Percentiles rank a stretch among this genome's conserved stretches.
These are phyloP conservation scores for Gentiana straminea DNA, from an alignment of 257 asterid genomes.

Conservation along the genomic window DNA sequence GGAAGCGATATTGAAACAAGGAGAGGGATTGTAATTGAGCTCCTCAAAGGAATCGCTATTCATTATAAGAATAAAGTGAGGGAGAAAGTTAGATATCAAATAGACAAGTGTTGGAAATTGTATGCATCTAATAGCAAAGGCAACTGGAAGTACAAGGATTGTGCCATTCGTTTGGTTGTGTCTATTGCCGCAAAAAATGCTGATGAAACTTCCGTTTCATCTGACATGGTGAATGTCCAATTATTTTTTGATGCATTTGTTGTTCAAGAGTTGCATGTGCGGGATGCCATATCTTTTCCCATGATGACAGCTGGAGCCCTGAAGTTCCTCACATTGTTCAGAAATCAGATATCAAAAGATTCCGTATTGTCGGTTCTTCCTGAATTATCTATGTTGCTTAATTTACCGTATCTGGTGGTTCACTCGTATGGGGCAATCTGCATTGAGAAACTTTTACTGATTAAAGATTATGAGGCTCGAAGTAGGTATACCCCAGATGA, in stretches of 20 bases:
- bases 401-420: slow-evolving; percentile 71
- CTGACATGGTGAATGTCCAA: slow-evolving; percentile 84
- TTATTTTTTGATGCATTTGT: slow-evolving; percentile 70
- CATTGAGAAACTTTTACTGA: slow-evolving; percentile 80
- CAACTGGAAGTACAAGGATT: slow-evolving; percentile 95
- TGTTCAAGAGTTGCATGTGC: slow-evolving; percentile 79
- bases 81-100: slow-evolving; percentile 60
- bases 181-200: slow-evolving; percentile 84
- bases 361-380: slow-evolving; percentile 65
- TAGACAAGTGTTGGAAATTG: slow-evolving; percentile 53
- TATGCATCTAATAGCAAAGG: slow-evolving; percentile 56
- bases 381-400: slow-evolving; percentile 68
- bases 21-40: slow-evolving; percentile 97
- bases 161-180: slow-evolving; percentile 84
- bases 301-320: slow-evolving; percentile 89
- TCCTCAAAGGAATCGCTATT: slow-evolving; percentile 79
- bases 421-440: slow-evolving; percentile 98
- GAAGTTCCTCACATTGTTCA: slow-evolving; percentile 85
- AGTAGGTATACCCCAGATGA: slow-evolving; percentile 69
- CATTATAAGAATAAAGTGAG: slow-evolving; percentile 72
- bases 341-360: slow-evolving; percentile 66
- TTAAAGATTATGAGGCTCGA: slow-evolving; percentile 69
- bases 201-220: slow-evolving; percentile 66
- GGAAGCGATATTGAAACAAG: slow-evolving; percentile 94
- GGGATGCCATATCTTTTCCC: slow-evolving; percentile 65